These are phyloP conservation scores for Solanum virginianum DNA, from an alignment of 257 asterid genomes.

Conservation along the genomic window DNA sequence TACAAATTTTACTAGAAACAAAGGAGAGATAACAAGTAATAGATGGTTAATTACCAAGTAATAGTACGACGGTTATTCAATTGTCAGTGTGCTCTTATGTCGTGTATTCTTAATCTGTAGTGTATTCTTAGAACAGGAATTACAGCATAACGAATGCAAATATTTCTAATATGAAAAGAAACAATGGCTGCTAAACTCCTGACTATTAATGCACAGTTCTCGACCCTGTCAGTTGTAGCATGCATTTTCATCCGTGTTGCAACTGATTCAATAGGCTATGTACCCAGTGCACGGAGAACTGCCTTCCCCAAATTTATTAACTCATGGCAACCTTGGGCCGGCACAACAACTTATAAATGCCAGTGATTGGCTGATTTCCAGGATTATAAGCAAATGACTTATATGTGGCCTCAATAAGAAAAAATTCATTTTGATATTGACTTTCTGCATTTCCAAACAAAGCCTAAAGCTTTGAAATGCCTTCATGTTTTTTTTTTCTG, in stretches of 20 bases:
- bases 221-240: not conserved
- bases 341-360: not conserved
- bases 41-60: not conserved
- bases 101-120: not conserved
- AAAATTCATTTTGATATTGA: not conserved
- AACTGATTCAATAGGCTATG: not conserved
- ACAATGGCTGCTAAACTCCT: not conserved
- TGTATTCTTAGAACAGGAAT: not conserved
- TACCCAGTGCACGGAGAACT: not conserved
- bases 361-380: not conserved
- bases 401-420: not conserved
- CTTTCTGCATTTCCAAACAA: not conserved
- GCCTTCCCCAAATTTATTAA: not conserved
- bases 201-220: not conserved
- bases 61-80: not conserved
- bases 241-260: not conserved
- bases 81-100: not conserved
- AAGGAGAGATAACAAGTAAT: not conserved
- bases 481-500: not conserved
- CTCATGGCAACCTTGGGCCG: not conserved
- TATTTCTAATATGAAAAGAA: not conserved
- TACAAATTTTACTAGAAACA: not conserved
- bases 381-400: not conserved
- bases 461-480: not conserved
- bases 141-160: not conserved